phyloP scores from a whole-genome alignment of 1,284 basidiomycete genomes.

The Fomes fomentarius region DNA sequence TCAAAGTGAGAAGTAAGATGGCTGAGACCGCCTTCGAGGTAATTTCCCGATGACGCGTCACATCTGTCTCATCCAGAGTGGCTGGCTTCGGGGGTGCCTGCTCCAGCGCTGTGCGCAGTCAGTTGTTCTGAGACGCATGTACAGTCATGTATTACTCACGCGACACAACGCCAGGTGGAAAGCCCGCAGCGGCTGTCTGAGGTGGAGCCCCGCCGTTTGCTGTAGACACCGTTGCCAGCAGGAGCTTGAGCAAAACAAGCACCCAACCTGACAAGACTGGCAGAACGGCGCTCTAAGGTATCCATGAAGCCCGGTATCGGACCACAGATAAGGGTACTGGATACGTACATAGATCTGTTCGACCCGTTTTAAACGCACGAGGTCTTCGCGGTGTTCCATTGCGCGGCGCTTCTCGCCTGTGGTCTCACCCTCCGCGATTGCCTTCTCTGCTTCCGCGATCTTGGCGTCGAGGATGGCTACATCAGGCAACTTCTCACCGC shows the following conservation, averaged over 20 bases:
- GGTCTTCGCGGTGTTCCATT: constrained; percentile 73
- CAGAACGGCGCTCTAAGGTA: constrained; percentile 68
- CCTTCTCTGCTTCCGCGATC: constrained; percentile 67
- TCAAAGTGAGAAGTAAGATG: constrained; percentile 87
- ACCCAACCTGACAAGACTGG: constrained; percentile 87
- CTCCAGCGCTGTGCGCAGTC: constrained; percentile 51
- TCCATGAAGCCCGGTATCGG: constrained; percentile 4
- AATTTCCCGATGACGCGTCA: constrained; percentile 95
- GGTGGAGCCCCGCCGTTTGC: constrained; percentile 57
- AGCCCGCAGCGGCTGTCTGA: constrained; percentile 62
- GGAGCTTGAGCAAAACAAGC: constrained; percentile 85
- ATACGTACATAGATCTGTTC: constrained; percentile 87
- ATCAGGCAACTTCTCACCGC: constrained; percentile 65
- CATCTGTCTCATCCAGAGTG: constrained; percentile 93
- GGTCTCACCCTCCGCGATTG: constrained; percentile 57
- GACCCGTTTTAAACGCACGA: constrained; percentile 84
- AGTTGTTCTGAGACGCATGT: constrained; percentile 5
- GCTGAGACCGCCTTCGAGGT: constrained; percentile 97
- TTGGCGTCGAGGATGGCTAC: constrained; percentile 71
- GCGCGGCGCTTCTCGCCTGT: constrained; percentile 62
- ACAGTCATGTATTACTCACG: constrained; percentile 47
- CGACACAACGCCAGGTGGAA: constrained; percentile 71
- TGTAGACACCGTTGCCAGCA: constrained; percentile 88
- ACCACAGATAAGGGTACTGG: neutral
- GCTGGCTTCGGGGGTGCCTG: constrained; percentile 71